Conservation (phyloP, 306 rosid genomes). For the Rosa lucieae region DNA sequence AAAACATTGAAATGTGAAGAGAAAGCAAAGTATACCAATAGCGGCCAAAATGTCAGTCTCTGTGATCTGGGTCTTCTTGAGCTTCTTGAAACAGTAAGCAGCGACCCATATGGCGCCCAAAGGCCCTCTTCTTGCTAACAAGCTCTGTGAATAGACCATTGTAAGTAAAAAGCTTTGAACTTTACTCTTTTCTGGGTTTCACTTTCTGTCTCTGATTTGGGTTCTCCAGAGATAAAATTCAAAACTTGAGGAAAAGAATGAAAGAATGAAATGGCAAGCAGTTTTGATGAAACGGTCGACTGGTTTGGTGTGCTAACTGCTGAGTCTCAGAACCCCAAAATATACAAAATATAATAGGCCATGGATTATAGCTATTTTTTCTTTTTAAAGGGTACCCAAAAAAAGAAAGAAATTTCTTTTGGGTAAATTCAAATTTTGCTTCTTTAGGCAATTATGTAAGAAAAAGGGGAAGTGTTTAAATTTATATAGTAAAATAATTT, state of each 20-base stretch:
- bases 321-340: too few species aligned
- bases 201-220: slow-evolving; percentile 1
- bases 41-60: slow-evolving; percentile 58
- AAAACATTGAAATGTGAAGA: background rate
- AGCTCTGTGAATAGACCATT: slow-evolving; percentile 49
- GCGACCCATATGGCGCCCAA: slow-evolving; percentile 66
- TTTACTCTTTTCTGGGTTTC: background rate
- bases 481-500: too few species aligned
- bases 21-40: slow-evolving; percentile 55
- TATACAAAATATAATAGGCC: background rate
- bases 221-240: background rate
- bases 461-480: background rate
- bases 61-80: slow-evolving; percentile 62
- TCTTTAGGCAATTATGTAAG: background rate
- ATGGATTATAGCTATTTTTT: too few species aligned
- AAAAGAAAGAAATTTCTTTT: too few species aligned
- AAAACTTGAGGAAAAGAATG: background rate
- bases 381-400: too few species aligned
- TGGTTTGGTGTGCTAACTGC: background rate
- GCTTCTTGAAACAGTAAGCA: slow-evolving; percentile 63
- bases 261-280: background rate
- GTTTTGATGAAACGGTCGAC: background rate
- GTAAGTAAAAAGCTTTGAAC: background rate
- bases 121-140: slow-evolving; percentile 44
- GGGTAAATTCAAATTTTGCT: background rate